Percentiles rank a stretch among this genome's conserved stretches.
phyloP scores from a whole-genome alignment of 305 asterid genomes.

The Solanum hybrid region DNA sequence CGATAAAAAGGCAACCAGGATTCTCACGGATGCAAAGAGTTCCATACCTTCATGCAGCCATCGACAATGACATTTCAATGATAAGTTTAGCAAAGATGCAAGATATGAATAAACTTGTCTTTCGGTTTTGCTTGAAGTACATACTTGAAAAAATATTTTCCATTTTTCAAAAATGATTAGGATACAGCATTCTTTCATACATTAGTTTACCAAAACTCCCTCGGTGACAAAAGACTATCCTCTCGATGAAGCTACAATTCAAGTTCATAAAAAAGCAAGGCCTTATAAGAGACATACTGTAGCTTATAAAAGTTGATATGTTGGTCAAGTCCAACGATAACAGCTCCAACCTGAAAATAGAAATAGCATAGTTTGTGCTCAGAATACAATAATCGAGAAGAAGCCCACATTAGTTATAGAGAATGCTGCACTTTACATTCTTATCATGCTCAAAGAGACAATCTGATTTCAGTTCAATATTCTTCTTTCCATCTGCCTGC shows the following conservation, averaged over 20 bases:
- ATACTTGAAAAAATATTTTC: neutral
- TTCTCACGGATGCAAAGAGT: conserved; percentile 92
- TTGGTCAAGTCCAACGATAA: conserved; percentile 81
- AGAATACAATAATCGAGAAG: neutral
- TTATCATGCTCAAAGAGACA: conserved; percentile 63
- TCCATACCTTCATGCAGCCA: conserved; percentile 63
- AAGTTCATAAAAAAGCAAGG: neutral
- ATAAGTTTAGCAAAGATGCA: neutral
- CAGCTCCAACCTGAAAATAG: conserved; percentile 81
- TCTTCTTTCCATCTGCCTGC: conserved; percentile 83
- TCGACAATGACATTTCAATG: neutral
- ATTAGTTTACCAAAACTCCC: neutral
- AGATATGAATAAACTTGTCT: neutral
- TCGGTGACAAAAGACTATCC: neutral
- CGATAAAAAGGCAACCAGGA: conserved; percentile 92
- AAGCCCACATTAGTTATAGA: neutral
- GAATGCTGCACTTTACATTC: conserved; percentile 33
- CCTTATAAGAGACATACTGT: conserved; percentile 30
- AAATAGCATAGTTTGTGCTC: neutral
- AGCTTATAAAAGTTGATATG: conserved; percentile 77
- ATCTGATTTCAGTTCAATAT: conserved; percentile 42
- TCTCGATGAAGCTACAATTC: neutral
- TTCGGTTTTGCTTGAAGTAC: neutral
- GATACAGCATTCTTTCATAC: neutral
- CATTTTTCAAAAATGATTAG: neutral